Evolutionary conservation across 192 early-diverging fungal genomes (phyloP).

Genomic region (Entrophospora sp.): DNA sequence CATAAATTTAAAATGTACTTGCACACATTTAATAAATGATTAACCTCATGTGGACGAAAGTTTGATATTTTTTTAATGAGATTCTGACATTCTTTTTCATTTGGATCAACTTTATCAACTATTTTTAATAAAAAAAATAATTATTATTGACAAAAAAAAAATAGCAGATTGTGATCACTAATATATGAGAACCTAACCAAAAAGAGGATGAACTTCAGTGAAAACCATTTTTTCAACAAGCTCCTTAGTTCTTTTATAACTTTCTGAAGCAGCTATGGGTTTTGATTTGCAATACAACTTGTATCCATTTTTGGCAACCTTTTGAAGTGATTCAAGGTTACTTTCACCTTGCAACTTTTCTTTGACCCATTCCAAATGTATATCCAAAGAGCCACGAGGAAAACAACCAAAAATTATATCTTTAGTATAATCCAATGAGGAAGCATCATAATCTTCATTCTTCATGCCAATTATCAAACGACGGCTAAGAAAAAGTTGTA

Average conservation of each 20-base stretch:
- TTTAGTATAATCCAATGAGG: constrained; percentile 54
- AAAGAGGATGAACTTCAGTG: constrained; percentile 68
- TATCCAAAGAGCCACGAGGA: constrained; percentile 55
- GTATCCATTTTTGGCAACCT: constrained; percentile 71
- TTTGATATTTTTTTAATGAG: constrained; percentile 68
- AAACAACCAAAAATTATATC: constrained; percentile 77
- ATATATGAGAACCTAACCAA: no score
- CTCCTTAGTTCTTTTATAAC: constrained; percentile 82
- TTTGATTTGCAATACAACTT: constrained; percentile 82
- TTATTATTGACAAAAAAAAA: no score
- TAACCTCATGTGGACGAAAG: constrained; percentile 72
- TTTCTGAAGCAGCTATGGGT: constrained; percentile 72
- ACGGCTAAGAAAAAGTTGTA: constrained; percentile 86
- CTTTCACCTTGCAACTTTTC: constrained; percentile 51
- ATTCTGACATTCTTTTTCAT: constrained; percentile 54
- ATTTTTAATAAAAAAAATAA: no score
- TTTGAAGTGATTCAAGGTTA: constrained; percentile 52
- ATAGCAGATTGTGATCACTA: no score
- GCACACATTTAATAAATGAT: background rate
- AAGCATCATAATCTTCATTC: no score
- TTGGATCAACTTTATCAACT: constrained; percentile 35
- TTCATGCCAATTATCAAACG: constrained; percentile 40
- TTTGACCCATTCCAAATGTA: constrained; percentile 69
- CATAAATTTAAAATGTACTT: no score
- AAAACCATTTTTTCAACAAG: constrained; percentile 48